Percentiles rank a stretch among this genome's conserved stretches.
These are phyloP conservation scores for Nannizziopsis barbatae DNA, from an alignment of 2,329 filamentous ascomycete genomes.

Conservation along the genomic window DNA sequence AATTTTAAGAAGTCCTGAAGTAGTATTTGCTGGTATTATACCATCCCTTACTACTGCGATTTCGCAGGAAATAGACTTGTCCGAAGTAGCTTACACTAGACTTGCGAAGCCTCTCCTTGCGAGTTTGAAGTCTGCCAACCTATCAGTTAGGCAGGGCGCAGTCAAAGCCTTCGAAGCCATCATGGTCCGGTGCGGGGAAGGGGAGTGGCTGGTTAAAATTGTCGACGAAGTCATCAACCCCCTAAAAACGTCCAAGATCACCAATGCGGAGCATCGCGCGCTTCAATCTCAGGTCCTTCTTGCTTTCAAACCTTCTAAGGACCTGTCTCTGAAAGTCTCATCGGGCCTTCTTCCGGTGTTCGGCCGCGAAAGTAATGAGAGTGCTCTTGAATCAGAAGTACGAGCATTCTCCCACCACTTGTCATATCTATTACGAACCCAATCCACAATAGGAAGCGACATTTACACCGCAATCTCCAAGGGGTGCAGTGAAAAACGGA, in stretches of 20 bases:
- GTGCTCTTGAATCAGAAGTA: slow-evolving; percentile 65
- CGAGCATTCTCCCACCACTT: slow-evolving; percentile 57
- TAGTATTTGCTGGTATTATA: slow-evolving; percentile 70
- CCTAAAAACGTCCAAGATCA: slow-evolving; percentile 71
- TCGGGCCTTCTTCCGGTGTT: slow-evolving; percentile 56
- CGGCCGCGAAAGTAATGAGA: slow-evolving; percentile 79
- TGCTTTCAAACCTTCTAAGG: slow-evolving; percentile 48
- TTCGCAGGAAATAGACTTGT: slow-evolving; percentile 61
- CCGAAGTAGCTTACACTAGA: slow-evolving; percentile 57
- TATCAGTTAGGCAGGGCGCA: slow-evolving; percentile 62
- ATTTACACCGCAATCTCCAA: slow-evolving; percentile 64
- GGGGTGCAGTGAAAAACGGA: slow-evolving; percentile 75
- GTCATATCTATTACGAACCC: slow-evolving; percentile 50
- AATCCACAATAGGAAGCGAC: slow-evolving; percentile 51
- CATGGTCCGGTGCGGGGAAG: slow-evolving; percentile 51
- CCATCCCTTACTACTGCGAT: slow-evolving; percentile 61
- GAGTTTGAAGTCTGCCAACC: slow-evolving; percentile 83
- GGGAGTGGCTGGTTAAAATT: slow-evolving; percentile 52
- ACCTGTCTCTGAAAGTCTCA: slow-evolving; percentile 56
- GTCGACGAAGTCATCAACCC: slow-evolving; percentile 67
- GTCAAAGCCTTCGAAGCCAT: slow-evolving; percentile 61
- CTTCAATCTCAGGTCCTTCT: slow-evolving; percentile 72
- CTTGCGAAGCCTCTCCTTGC: slow-evolving; percentile 80
- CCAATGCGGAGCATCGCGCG: slow-evolving; percentile 72
- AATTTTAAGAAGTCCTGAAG: slow-evolving; percentile 77